phyloP scores from a whole-genome alignment of 2,329 filamentous ascomycete genomes.

The Trichoderma atroviride region DNA sequence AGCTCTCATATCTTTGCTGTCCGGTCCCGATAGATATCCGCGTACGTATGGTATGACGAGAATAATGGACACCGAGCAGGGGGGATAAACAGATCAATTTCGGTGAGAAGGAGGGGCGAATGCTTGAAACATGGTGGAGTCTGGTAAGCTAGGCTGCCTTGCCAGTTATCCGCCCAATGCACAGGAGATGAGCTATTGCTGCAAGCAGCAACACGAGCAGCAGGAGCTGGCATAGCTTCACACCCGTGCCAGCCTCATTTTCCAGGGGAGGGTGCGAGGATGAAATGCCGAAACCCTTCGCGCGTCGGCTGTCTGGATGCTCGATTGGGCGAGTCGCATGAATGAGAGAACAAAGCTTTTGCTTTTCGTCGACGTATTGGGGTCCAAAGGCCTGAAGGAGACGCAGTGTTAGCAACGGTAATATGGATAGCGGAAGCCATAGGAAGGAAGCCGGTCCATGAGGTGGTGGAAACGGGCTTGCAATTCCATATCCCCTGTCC shows the following conservation, averaged over 20 bases:
- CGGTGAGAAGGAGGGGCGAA: neutral
- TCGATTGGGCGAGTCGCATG: neutral
- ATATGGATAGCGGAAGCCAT: neutral
- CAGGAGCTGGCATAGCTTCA: neutral
- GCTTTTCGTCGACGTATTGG: neutral
- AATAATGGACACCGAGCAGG: neutral
- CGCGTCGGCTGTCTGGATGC: neutral
- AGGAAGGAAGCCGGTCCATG: neutral
- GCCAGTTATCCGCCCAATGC: neutral
- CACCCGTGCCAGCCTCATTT: neutral
- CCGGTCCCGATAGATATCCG: neutral
- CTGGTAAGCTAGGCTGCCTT: neutral
- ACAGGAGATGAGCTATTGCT: neutral
- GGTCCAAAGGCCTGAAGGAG: neutral
- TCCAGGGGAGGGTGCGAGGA: neutral
- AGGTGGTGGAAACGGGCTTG: neutral
- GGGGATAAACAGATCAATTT: neutral
- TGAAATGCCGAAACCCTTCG: neutral
- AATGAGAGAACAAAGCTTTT: neutral
- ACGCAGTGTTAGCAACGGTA: neutral
- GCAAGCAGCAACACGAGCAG: neutral
- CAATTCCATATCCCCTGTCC: neutral
- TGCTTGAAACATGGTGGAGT: neutral
- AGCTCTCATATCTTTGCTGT: neutral
- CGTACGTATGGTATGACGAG: neutral